Base-by-base conservation (phyloP, 257 asterid species). In the Handroanthus guayacan region DNA sequence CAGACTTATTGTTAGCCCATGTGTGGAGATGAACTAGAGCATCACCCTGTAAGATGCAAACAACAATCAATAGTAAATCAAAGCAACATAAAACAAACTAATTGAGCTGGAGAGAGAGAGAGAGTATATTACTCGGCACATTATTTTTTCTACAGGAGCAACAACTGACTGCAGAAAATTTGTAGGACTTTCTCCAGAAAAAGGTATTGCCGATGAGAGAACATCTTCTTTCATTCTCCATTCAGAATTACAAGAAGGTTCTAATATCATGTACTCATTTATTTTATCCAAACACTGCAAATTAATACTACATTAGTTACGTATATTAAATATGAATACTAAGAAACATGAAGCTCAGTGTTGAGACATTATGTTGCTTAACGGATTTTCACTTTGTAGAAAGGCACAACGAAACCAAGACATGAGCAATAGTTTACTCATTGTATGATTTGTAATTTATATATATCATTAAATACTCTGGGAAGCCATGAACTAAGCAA, bases 71-170 rank as follows among this genome's bases (percentile, higher is more conserved):
- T 6, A 13, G 41, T 45, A 18, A 57, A 8, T 6, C 18, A 39
- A 55, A 43, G 31, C 12, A 47, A 39, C 17, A 9, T 20, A 25
- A 11, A 31, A 3, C 9, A 0, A 9, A 38, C 45, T 41, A 41
- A 41, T 5, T 13, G 31, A 47, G 13, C 3, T 11, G 0, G 4
- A 3, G 14, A 6, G 3, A 8, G 3, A 0, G 11, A 41, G 54
- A 44, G 7, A 56, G 20, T 50, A 12, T 11, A 69, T 71, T 78
- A 78, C 82, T 12, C 67, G 82, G 41, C 77, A 78, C 82, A 67
- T 52, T 8, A 36, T 5, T 62, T 17, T 34, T 18, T n/a, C 31
- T 14, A 13, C 20, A 51, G 43, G 1, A 16, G 45, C 45, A 41
- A 9, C 61, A 63, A 4, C 6, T 0, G n/a, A 6, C 14, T 12